These are phyloP conservation scores for Candida schatavii DNA, from an alignment of 805 yeast genomes.

Conservation along the genomic window DNA sequence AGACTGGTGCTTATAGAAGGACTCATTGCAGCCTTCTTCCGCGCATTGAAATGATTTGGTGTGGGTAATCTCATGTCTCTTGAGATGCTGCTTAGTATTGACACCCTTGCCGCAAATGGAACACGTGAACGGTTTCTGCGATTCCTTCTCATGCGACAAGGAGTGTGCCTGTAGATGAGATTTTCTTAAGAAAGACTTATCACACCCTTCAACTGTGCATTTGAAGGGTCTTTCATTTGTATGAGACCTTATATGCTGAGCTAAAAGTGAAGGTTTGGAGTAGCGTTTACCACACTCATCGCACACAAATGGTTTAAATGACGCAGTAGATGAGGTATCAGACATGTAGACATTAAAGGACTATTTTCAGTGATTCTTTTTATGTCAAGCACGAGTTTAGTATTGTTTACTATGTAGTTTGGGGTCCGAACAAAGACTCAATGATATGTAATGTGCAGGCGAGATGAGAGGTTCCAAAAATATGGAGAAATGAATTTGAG, in stretches of 20 bases:
- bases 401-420: not conserved
- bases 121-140: constrained; percentile 70
- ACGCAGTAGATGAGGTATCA: constrained; percentile 27
- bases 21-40: constrained; percentile 58
- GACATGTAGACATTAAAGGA: constrained; percentile 1
- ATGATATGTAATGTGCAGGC: constrained; percentile 3
- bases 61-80: constrained; percentile 82
- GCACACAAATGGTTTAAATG: constrained; percentile 58
- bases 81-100: constrained; percentile 74
- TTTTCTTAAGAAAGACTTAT: constrained; percentile 63
- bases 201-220: constrained; percentile 58
- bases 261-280: constrained; percentile 75
- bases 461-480: constrained; percentile 1
- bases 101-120: constrained; percentile 78
- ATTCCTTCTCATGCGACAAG: constrained; percentile 53
- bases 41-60: constrained; percentile 59
- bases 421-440: not conserved
- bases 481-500: too few species aligned
- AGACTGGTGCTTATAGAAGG: constrained; percentile 74
- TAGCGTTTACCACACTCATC: constrained; percentile 75
- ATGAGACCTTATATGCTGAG: constrained; percentile 79
- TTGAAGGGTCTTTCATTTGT: constrained; percentile 74
- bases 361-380: not conserved
- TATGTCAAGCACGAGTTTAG: too few species aligned
- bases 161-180: constrained; percentile 79